These are phyloP conservation scores for Exophiala calicioides DNA, from an alignment of 2,329 filamentous ascomycete species.

Conservation along the genomic window DNA sequence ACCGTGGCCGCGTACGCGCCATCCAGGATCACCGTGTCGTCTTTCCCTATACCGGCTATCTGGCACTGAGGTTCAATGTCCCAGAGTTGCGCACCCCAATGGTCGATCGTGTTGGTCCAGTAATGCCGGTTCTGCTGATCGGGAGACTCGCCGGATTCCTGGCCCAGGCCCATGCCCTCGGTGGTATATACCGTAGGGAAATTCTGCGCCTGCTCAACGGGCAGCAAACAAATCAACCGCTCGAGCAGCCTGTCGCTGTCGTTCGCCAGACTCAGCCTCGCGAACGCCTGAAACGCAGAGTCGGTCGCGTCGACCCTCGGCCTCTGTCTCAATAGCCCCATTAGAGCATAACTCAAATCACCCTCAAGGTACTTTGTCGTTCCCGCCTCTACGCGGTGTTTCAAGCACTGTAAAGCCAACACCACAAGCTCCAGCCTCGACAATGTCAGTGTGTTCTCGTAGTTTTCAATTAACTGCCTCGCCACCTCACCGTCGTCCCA, in stretches of 20 bases:
- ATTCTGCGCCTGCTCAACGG: slow-evolving; percentile 32
- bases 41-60: slow-evolving; percentile 44
- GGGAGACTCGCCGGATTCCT: no score
- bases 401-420: slow-evolving; percentile 44
- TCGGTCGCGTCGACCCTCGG: slow-evolving; percentile 43
- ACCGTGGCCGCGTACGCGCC: slow-evolving; percentile 46
- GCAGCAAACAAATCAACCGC: slow-evolving; percentile 48
- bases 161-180: no score
- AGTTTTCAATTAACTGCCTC: slow-evolving; percentile 50
- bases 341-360: slow-evolving; percentile 50
- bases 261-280: slow-evolving; percentile 49
- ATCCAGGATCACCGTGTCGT: slow-evolving; percentile 48
- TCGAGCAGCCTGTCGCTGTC: slow-evolving; percentile 49
- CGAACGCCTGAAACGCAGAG: slow-evolving; percentile 51
- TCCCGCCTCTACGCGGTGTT: slow-evolving; percentile 33
- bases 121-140: slow-evolving; percentile 28
- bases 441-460: slow-evolving; percentile 45
- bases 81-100: slow-evolving; percentile 46
- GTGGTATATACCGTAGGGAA: no score
- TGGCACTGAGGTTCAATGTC: slow-evolving; percentile 47
- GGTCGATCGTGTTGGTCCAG: slow-evolving; percentile 35
- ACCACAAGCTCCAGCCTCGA: slow-evolving; percentile 46
- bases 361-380: slow-evolving; percentile 42
- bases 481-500: slow-evolving; percentile 45
- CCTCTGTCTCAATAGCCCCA: slow-evolving; percentile 47